Conservation (phyloP, 2,329 filamentous ascomycete species). For the Hypoxylon sp. region DNA sequence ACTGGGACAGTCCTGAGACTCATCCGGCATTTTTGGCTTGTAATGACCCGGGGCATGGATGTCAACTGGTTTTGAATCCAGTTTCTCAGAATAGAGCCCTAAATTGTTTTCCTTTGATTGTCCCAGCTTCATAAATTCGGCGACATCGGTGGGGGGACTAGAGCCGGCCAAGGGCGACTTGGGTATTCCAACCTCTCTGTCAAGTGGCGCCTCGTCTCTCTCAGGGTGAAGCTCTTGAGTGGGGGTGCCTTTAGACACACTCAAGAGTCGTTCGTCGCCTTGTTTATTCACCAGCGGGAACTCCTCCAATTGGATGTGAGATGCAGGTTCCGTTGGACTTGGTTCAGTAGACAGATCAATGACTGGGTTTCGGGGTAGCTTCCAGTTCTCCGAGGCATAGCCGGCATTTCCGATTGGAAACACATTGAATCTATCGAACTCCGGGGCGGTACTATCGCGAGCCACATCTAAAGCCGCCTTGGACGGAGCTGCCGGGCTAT, state of each 20-base stretch:
- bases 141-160: background rate
- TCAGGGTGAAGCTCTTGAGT: conserved; percentile 5
- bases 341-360: conserved; percentile 28
- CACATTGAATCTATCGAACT: conserved; percentile 22
- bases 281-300: conserved; percentile 12
- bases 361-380: conserved; percentile 13
- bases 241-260: conserved; percentile 1
- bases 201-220: conserved; percentile 8
- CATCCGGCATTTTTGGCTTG: conserved; percentile 9
- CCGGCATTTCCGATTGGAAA: conserved; percentile 23
- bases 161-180: background rate
- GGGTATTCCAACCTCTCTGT: conserved; percentile 12
- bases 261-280: background rate
- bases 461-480: conserved; percentile 27
- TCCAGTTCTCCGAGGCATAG: conserved; percentile 24
- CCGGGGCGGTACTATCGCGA: conserved; percentile 11
- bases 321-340: conserved; percentile 25
- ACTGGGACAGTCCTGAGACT: conserved; percentile 11
- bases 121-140: background rate
- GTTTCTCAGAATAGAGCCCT: background rate
- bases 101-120: conserved; percentile 14
- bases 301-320: conserved; percentile 25
- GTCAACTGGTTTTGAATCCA: conserved; percentile 4
- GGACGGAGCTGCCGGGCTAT: conserved; percentile 20
- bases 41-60: background rate